Conservation (phyloP, 1,284 basidiomycete genomes). For the Chalciporus sp. region DNA sequence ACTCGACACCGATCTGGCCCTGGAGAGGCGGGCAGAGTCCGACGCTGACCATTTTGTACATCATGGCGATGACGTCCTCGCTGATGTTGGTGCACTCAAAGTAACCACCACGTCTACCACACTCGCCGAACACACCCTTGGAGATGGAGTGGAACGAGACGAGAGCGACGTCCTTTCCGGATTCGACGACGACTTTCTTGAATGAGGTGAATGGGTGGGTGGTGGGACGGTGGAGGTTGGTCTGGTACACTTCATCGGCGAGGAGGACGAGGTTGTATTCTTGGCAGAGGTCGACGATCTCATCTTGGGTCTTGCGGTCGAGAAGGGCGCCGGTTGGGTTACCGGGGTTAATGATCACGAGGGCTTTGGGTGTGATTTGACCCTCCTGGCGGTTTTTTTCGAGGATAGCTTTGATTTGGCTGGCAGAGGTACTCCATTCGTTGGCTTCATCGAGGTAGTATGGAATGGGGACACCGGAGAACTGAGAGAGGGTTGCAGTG, state of each 20-base stretch:
- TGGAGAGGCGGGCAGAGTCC: slow-evolving; percentile 86
- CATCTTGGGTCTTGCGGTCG: slow-evolving; percentile 67
- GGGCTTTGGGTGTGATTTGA: slow-evolving; percentile 65
- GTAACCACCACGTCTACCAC: slow-evolving; percentile 92
- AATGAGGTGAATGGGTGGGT: slow-evolving; percentile 86
- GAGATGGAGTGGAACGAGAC: slow-evolving; percentile 96
- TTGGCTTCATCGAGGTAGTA: slow-evolving; percentile 87
- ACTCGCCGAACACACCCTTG: slow-evolving; percentile 93
- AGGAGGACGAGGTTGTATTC: slow-evolving; percentile 85
- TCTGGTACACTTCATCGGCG: slow-evolving; percentile 96
- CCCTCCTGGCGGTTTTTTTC: slow-evolving; percentile 69
- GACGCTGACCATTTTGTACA: slow-evolving; percentile 95
- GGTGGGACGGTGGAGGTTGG: slow-evolving; percentile 76
- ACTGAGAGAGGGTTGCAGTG: slow-evolving; percentile 91
- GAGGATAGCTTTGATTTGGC: slow-evolving; percentile 71
- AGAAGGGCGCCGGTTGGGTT: slow-evolving; percentile 92
- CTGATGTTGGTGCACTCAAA: slow-evolving; percentile 87
- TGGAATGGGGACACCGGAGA: slow-evolving; percentile 78
- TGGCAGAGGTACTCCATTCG: slow-evolving; percentile 85
- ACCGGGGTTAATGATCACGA: slow-evolving; percentile 96
- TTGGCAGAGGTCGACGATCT: slow-evolving; percentile 82
- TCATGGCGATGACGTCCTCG: slow-evolving; percentile 75
- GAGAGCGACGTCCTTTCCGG: slow-evolving; percentile 72
- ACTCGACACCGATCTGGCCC: slow-evolving; percentile 92
- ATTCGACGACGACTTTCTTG: slow-evolving; percentile 78